These are phyloP conservation scores for Pythium guiyangense DNA, from an alignment of 352 stramenopile species.

Conservation along the genomic window DNA sequence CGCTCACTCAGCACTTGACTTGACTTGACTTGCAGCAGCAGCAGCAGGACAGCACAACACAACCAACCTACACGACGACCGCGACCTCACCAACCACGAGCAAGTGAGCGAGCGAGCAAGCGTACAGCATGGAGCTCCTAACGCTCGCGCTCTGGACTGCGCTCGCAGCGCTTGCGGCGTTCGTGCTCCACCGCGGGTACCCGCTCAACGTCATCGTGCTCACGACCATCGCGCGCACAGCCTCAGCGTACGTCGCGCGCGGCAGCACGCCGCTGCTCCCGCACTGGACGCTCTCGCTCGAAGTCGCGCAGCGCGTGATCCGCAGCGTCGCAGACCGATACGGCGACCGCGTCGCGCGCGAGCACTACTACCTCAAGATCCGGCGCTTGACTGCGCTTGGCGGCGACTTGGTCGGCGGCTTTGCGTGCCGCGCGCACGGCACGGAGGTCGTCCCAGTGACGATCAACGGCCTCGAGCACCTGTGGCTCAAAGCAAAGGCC, in stretches of 20 bases:
- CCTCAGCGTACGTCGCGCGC: slow-evolving; percentile 1
- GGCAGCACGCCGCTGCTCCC: slow-evolving; percentile 11
- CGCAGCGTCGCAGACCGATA: slow-evolving; percentile 13
- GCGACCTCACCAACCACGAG: too few relatives aligned
- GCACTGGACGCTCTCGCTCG: slow-evolving; percentile 33
- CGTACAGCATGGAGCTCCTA: too few relatives aligned
- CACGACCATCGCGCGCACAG: neutral
- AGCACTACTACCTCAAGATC: slow-evolving; percentile 16
- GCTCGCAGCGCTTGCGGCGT: neutral
- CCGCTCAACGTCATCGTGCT: slow-evolving; percentile 11
- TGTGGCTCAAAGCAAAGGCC: slow-evolving; percentile 24
- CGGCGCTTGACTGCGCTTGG: slow-evolving; percentile 18
- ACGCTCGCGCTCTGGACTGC: neutral
- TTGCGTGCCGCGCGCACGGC: slow-evolving; percentile 13
- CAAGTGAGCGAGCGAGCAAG: too few relatives aligned
- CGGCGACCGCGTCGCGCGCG: slow-evolving; percentile 12
- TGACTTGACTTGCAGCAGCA: too few relatives aligned
- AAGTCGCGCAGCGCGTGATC: slow-evolving; percentile 21
- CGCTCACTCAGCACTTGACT: too few relatives aligned
- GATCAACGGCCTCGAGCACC: slow-evolving; percentile 37
- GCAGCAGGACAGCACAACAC: too few relatives aligned
- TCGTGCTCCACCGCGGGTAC: slow-evolving; percentile 9
- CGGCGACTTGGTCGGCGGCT: slow-evolving; percentile 20
- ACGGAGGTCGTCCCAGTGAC: slow-evolving; percentile 19
- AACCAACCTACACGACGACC: too few relatives aligned